These are phyloP conservation scores for Triticum dicoccoides DNA, from an alignment of 176 grass and related monocot genomes.

Conservation along the genomic window DNA sequence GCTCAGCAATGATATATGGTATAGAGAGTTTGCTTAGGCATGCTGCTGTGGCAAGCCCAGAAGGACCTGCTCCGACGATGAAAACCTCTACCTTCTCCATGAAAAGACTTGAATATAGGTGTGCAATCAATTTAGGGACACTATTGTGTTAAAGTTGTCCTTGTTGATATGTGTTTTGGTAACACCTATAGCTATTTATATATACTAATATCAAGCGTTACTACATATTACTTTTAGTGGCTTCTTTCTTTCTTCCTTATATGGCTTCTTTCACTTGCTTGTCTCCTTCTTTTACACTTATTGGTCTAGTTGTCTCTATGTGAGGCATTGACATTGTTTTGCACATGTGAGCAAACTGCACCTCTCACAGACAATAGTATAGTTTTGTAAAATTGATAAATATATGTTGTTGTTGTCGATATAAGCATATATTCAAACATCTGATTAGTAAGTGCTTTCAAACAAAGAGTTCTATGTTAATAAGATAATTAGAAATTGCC, in stretches of 20 bases:
- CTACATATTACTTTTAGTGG: not conserved
- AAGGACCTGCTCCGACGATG: slow-evolving; percentile 60
- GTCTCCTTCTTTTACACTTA: not conserved
- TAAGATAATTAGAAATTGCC: not conserved
- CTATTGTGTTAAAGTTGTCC: not conserved
- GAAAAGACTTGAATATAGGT: not conserved
- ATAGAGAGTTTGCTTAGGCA: slow-evolving; percentile 38
- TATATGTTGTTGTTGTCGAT: not conserved
- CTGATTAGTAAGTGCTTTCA: not conserved
- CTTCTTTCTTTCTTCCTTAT: not conserved
- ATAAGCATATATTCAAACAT: not conserved
- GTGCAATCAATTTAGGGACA: not conserved
- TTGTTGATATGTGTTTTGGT: not conserved
- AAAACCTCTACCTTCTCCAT: slow-evolving; percentile 44
- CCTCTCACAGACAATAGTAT: not conserved
- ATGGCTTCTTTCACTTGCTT: not conserved
- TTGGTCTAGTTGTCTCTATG: not conserved
- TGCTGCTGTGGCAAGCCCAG: slow-evolving; percentile 46
- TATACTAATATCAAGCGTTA: not conserved
- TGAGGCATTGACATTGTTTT: not conserved
- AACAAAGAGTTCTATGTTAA: not conserved
- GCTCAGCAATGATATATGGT: slow-evolving; percentile 40
- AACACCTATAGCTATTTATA: not conserved
- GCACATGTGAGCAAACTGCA: not conserved
- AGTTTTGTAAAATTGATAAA: not conserved